A percentile compares a stretch with the other conserved stretches of the same genome.
Conservation (phyloP, 2,329 filamentous ascomycete species). For the Cucurbitaria berberidis region DNA sequence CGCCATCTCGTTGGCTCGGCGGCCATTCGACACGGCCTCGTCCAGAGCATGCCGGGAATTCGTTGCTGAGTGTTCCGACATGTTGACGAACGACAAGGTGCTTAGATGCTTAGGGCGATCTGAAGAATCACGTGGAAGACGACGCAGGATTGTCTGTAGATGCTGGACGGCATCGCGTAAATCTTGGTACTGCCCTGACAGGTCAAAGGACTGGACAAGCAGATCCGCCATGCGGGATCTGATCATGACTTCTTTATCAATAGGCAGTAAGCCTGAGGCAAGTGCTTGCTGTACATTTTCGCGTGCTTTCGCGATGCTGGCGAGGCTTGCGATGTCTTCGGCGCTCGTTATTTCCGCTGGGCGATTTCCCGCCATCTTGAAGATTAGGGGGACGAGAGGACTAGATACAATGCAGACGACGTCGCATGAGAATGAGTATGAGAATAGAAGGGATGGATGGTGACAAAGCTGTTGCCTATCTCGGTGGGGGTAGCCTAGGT, state of each 20-base stretch:
- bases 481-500: no score
- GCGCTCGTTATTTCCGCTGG: no score
- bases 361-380: no score
- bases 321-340: no score
- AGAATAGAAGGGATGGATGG: no score
- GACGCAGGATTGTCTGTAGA: background rate
- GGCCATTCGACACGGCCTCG: background rate
- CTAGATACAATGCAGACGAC: no score
- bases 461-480: no score
- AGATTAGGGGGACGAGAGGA: no score
- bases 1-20: background rate
- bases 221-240: background rate
- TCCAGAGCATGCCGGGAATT: background rate
- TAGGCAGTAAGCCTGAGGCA: background rate
- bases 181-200: background rate
- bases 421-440: no score
- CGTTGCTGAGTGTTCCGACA: background rate
- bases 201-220: background rate
- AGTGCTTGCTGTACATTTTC: background rate
- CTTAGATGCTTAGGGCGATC: background rate
- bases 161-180: background rate
- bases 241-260: background rate
- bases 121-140: background rate
- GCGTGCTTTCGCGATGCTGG: no score
- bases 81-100: background rate